phyloP scores from a whole-genome alignment of 441 rosid genomes.

The Bruguiera hainesii region DNA sequence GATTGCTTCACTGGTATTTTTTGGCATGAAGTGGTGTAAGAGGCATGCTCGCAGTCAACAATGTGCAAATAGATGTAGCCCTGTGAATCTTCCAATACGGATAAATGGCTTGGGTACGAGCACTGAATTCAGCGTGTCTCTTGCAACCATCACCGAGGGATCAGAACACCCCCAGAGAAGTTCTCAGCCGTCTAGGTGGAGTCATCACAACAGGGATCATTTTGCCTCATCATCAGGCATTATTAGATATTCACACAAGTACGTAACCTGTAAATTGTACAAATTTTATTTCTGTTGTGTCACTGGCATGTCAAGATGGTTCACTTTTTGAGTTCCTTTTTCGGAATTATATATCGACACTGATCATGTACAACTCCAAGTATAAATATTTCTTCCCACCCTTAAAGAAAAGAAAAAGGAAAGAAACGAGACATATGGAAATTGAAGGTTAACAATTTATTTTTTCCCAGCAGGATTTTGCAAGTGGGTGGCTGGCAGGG shows the following conservation, averaged over 20 bases:
- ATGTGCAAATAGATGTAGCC: constrained; percentile 54
- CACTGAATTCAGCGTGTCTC: constrained; percentile 64
- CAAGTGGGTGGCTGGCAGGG: too few species aligned
- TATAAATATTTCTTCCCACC: not conserved
- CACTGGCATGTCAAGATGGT: constrained; percentile 1
- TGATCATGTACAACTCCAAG: not conserved
- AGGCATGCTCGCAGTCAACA: constrained; percentile 43
- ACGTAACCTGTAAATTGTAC: constrained; percentile 24
- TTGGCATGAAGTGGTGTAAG: constrained; percentile 62
- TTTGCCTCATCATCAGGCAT: constrained; percentile 73
- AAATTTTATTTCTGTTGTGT: not conserved
- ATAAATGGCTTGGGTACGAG: constrained; percentile 62
- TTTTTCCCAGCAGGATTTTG: too few species aligned
- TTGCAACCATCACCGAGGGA: constrained; percentile 33
- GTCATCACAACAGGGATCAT: constrained; percentile 56
- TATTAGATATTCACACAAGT: constrained; percentile 80
- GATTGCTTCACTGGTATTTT: constrained; percentile 62
- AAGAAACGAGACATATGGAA: too few species aligned
- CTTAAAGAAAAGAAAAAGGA: too few species aligned
- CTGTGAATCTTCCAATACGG: constrained; percentile 64
- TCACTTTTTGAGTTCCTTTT: not conserved
- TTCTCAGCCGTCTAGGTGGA: constrained; percentile 52
- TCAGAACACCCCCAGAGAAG: constrained; percentile 37
- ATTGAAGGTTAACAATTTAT: too few species aligned
- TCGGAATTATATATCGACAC: constrained; percentile 1